These are phyloP conservation scores for Mycosphaerella arachidis DNA, from an alignment of 2,329 filamentous ascomycete genomes.

Conservation along the genomic window DNA sequence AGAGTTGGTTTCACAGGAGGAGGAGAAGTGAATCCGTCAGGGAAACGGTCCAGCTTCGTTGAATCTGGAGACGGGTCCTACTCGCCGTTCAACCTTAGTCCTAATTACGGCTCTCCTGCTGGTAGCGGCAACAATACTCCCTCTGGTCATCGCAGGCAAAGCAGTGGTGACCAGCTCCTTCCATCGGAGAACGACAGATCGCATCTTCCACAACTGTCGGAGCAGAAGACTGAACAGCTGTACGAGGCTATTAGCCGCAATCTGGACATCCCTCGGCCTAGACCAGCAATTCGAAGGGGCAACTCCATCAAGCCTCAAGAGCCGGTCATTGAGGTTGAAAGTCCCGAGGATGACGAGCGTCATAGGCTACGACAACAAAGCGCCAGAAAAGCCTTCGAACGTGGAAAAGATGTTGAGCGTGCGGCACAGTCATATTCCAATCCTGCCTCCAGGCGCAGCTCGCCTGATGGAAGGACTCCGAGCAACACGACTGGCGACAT, in stretches of 20 bases:
- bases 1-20: constrained; percentile 23
- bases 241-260: constrained; percentile 23
- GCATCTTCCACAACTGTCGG: constrained; percentile 29
- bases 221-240: constrained; percentile 30
- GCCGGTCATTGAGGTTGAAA: constrained; percentile 16
- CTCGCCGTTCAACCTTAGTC: constrained; percentile 14
- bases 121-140: constrained; percentile 20
- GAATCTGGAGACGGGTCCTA: constrained; percentile 10
- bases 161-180: constrained; percentile 18
- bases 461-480: constrained; percentile 18
- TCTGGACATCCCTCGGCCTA: constrained; percentile 23
- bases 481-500: constrained; percentile 25
- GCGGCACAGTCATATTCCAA: constrained; percentile 28
- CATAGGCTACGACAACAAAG: constrained; percentile 21
- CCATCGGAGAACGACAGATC: constrained; percentile 18
- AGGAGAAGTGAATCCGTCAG: constrained; percentile 7
- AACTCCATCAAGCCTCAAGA: constrained; percentile 15
- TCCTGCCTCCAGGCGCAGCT: constrained; percentile 28
- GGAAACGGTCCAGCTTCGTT: constrained; percentile 17
- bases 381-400: constrained; percentile 31
- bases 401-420: constrained; percentile 33
- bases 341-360: constrained; percentile 21
- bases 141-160: constrained; percentile 12
- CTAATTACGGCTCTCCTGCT: constrained; percentile 13
- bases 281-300: constrained; percentile 28